Conservation (phyloP, 495 filamentous ascomycete genomes). For the Neurospora discreta region DNA sequence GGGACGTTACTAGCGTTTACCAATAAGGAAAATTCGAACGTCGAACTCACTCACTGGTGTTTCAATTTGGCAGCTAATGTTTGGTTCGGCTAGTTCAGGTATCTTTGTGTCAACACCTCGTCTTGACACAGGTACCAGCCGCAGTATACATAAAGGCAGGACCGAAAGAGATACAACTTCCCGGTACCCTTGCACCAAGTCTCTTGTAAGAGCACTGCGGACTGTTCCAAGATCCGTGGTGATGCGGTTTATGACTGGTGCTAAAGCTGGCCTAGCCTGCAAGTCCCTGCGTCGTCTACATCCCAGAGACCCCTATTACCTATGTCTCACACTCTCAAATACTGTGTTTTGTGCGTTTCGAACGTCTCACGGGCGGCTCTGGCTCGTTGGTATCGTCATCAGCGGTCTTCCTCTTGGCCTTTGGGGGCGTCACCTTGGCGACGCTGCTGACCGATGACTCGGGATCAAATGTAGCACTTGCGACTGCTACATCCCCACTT, state of each 20-base stretch:
- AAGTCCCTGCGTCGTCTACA: not conserved
- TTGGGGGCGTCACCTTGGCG: not conserved
- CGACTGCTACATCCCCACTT: not conserved
- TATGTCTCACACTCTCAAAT: not conserved
- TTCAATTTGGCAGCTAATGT: not conserved
- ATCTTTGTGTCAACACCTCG: slow-evolving; percentile 6
- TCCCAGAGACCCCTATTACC: not conserved
- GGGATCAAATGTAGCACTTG: slow-evolving; percentile 1
- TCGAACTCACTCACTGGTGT: not conserved
- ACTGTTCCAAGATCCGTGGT: slow-evolving; percentile 6
- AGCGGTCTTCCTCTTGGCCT: slow-evolving; percentile 25
- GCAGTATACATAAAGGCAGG: slow-evolving; percentile 5
- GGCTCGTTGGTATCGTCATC: slow-evolving; percentile 8
- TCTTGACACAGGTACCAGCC: not conserved
- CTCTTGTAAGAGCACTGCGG: slow-evolving; percentile 3
- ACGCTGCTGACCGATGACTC: not conserved
- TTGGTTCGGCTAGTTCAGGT: slow-evolving; percentile 10
- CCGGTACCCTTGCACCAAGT: not conserved
- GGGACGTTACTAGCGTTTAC: slow-evolving; percentile 15
- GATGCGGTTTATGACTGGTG: not conserved
- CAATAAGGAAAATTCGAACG: slow-evolving; percentile 20
- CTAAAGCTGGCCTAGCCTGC: not conserved
- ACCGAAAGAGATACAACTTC: slow-evolving; percentile 11
- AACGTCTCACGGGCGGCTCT: slow-evolving; percentile 12
- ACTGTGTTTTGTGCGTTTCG: slow-evolving; percentile 20